Evolutionary conservation across 441 rosid species (phyloP).

Genomic region (California macrophylla): DNA sequence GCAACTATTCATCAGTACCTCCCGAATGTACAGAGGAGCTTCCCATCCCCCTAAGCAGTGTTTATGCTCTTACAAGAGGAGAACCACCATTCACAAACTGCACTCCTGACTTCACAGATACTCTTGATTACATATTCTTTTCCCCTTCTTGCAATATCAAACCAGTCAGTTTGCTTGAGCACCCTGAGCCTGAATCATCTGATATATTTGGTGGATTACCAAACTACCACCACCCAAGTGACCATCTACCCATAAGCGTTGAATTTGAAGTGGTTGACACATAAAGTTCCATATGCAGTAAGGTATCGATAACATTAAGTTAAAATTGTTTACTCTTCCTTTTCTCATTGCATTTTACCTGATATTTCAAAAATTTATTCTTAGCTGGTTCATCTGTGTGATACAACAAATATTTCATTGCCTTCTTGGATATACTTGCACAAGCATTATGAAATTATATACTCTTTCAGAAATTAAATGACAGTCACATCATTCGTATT

Average conservation of each 20-base stretch:
- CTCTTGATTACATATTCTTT: slow-evolving; percentile 77
- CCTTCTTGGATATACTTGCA: background rate
- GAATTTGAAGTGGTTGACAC: slow-evolving; percentile 41
- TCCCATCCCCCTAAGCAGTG: slow-evolving; percentile 57
- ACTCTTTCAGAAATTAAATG: background rate
- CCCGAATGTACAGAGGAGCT: slow-evolving; percentile 39
- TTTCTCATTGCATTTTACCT: background rate
- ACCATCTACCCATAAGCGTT: slow-evolving; percentile 85
- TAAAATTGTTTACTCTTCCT: background rate
- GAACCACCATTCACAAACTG: slow-evolving; percentile 86
- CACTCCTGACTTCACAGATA: slow-evolving; percentile 66
- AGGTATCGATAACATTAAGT: background rate
- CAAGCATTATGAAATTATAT: background rate
- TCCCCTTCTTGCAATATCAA: slow-evolving; percentile 47
- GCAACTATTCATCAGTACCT: slow-evolving; percentile 28
- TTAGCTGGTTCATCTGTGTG: background rate
- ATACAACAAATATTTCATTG: background rate
- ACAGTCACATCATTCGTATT: background rate
- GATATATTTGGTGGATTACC: slow-evolving; percentile 66
- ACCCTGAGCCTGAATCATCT: slow-evolving; percentile 45
- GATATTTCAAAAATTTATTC: background rate
- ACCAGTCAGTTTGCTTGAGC: slow-evolving; percentile 55
- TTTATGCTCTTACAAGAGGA: slow-evolving; percentile 54
- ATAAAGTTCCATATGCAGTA: background rate
- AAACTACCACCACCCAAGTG: slow-evolving; percentile 76